Evolutionary conservation across 2,329 filamentous ascomycete genomes (phyloP).

Genomic region (Arthroderma sp.): DNA sequence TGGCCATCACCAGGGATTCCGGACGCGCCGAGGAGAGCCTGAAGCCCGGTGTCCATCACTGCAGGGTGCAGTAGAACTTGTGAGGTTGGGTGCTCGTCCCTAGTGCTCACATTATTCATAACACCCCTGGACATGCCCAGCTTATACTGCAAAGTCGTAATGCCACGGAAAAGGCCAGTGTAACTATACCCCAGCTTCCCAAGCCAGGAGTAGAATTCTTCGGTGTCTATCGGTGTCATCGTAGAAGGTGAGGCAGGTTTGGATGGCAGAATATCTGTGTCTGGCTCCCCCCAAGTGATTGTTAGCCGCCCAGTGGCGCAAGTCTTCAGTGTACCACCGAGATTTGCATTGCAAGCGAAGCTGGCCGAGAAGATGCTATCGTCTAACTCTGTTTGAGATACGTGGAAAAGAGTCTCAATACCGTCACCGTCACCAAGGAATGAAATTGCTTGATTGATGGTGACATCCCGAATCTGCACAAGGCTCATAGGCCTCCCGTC

Average conservation of each 20-base stretch:
- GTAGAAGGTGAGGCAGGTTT: too few species aligned
- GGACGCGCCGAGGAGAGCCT: constrained; percentile 13
- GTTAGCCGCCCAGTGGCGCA: neutral
- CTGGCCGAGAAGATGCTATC: neutral
- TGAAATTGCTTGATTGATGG: constrained; percentile 17
- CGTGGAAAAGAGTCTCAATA: neutral
- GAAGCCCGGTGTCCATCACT: constrained; percentile 16
- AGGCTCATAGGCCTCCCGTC: neutral
- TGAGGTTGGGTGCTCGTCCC: too few species aligned
- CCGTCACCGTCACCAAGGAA: neutral
- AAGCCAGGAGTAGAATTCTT: neutral
- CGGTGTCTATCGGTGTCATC: neutral
- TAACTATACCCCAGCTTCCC: neutral
- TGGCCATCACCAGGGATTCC: constrained; percentile 13
- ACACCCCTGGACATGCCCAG: neutral
- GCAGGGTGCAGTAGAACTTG: constrained; percentile 14
- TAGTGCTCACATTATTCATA: neutral
- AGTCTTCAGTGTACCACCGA: too few species aligned
- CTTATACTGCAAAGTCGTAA: constrained; percentile 1
- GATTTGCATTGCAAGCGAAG: neutral
- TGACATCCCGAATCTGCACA: constrained; percentile 8
- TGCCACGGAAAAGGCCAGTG: constrained; percentile 11
- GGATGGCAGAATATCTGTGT: neutral
- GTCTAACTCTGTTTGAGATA: neutral
- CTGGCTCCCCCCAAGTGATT: neutral